These are phyloP conservation scores for Rhizopogon sp. DNA, from an alignment of 768 basidiomycete species.

Conservation along the genomic window DNA sequence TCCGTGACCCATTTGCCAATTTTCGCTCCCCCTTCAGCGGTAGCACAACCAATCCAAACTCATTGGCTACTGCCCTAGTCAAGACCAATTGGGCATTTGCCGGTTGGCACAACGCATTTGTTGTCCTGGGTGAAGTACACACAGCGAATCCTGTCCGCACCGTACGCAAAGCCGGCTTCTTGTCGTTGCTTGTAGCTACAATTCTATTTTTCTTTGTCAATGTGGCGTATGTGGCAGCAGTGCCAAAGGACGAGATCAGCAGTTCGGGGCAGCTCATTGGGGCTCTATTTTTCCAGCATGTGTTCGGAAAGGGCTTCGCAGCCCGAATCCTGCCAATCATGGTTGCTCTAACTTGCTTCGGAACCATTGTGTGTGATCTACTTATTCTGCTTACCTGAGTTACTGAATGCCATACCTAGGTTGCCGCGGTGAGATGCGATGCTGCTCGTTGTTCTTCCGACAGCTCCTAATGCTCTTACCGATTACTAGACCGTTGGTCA, in stretches of 20 bases:
- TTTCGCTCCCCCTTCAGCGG: constrained; percentile 25
- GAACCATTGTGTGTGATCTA: constrained; percentile 28
- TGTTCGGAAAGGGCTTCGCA: constrained; percentile 37
- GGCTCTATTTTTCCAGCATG: constrained; percentile 44
- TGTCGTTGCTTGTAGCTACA: constrained; percentile 42
- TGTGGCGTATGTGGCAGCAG: constrained; percentile 32
- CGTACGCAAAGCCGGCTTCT: constrained; percentile 38
- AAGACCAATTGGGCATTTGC: constrained; percentile 25
- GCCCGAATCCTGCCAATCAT: constrained; percentile 33
- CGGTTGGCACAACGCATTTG: constrained; percentile 40
- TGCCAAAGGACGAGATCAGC: constrained; percentile 40
- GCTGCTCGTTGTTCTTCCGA: background rate
- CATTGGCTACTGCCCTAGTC: constrained; percentile 21
- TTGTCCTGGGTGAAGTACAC: constrained; percentile 38
- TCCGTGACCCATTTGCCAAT: constrained; percentile 25
- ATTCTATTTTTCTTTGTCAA: constrained; percentile 45
- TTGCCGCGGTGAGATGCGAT: background rate
- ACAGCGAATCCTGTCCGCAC: constrained; percentile 38
- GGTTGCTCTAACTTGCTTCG: constrained; percentile 36
- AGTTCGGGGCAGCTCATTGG: constrained; percentile 41
- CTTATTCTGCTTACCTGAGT: constrained; percentile 1
- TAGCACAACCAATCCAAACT: constrained; percentile 17
- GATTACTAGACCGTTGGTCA: constrained; percentile 30
- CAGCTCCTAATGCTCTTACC: background rate
- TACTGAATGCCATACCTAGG: background rate